Evolutionary conservation across 345 rosid genomes (phyloP), one percentile per base, ranked within the genome.

Genomic region (Salix dunnii): DNA sequence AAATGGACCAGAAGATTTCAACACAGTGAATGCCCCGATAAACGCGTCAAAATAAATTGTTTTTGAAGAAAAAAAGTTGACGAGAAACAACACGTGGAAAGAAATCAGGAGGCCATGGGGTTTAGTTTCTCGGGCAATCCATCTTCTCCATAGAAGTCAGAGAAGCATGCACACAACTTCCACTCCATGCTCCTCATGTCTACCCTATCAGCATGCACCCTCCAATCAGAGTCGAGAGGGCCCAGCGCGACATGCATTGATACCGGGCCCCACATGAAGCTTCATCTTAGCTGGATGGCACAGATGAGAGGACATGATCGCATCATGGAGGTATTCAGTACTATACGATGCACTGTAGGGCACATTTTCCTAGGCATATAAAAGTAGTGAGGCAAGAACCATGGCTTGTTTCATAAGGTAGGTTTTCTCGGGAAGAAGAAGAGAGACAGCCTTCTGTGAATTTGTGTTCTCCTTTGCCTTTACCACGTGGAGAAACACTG

Each of bases 221-320:
- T 23, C 70, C 75, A 42, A 62, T 48, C 43, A 60, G 27, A 36
- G 7, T 21, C 66, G 1, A 25, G 27, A 66, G 71, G 68, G 70
- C 7, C 7, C 13, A 16, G 53, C 25, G 38, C 68, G 53, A 27
- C 25, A 13, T 0, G 49, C 1, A 6, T 14, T 5, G 12, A 12
- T 40, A 25, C 4, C 18, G 3, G 4, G 48, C 48, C 72, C 72
- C 73, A 53, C 69, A 23, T 66, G 72, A 74, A 74, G 72, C 73
- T 78, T 78, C 81, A 7, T n/a, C 11, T 71, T 65, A 79, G 85
- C 80, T 77, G 81, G 80, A 80, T 33, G 80, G 76, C 82, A 77
- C 31, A 12, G 77, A 74, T 61, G 68, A 30, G 10, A 73, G 30
- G 79, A 76, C 70, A 53, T 5, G 9, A 21, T 13, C 21, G 5